A percentile compares a stretch with the other conserved stretches of the same genome.
Evolutionary conservation across 2,329 filamentous ascomycete genomes (phyloP).

Genomic region (Arthrinium phaeospermum): DNA sequence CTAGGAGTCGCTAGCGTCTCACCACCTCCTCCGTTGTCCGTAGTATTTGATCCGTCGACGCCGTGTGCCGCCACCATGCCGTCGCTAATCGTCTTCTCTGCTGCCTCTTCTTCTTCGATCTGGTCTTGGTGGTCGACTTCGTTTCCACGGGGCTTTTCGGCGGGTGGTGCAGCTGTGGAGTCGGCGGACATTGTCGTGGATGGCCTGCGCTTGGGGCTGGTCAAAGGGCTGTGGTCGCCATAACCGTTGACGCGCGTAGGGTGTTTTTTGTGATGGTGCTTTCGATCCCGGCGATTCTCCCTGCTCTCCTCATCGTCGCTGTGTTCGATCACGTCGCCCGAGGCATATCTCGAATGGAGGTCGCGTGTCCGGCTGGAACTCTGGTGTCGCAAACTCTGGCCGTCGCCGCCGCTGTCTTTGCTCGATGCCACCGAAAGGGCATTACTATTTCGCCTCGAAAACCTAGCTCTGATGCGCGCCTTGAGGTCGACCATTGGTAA

Average conservation of each 20-base stretch:
- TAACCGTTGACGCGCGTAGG: slow-evolving; percentile 23
- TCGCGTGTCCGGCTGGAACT: not conserved
- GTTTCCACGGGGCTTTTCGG: not conserved
- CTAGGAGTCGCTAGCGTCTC: slow-evolving; percentile 26
- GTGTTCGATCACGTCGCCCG: slow-evolving; percentile 26
- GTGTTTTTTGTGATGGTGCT: not conserved
- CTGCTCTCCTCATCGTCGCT: slow-evolving; percentile 27
- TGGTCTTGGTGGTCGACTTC: not conserved
- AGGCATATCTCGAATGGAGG: slow-evolving; percentile 5
- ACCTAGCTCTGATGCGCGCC: slow-evolving; percentile 26
- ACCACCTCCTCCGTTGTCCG: slow-evolving; percentile 19
- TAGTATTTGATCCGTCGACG: slow-evolving; percentile 8
- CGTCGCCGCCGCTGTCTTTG: slow-evolving; percentile 20
- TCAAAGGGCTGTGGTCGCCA: not conserved
- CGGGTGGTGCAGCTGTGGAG: not conserved
- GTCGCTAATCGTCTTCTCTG: slow-evolving; percentile 9
- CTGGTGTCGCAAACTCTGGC: slow-evolving; percentile 18
- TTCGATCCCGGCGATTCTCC: not conserved
- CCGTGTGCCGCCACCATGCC: slow-evolving; percentile 13
- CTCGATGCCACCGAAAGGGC: slow-evolving; percentile 23
- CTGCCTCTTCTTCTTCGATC: not conserved
- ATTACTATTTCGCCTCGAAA: slow-evolving; percentile 24
- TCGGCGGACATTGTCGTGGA: slow-evolving; percentile 14
- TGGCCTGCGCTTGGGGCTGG: slow-evolving; percentile 9
- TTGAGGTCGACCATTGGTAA: slow-evolving; percentile 26